Percentiles rank a stretch among this genome's conserved stretches.
These are phyloP conservation scores for Kwoniella dejecticola DNA, from an alignment of 768 basidiomycete species.

Conservation along the genomic window DNA sequence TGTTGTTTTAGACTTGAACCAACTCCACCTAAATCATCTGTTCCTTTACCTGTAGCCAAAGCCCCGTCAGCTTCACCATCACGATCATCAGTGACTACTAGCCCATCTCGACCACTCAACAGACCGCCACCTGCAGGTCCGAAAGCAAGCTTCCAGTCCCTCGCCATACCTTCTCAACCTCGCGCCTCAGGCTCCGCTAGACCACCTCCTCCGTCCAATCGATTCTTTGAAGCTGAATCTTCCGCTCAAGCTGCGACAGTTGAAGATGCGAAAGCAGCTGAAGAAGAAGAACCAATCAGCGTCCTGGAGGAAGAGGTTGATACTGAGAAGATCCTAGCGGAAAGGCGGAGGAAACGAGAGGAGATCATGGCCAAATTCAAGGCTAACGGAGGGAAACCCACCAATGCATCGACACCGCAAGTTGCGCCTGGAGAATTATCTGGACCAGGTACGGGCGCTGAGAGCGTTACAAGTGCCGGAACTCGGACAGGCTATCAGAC, in stretches of 20 bases:
- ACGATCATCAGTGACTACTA: not conserved
- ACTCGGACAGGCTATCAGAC: slow-evolving; percentile 33
- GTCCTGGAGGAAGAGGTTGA: slow-evolving; percentile 40
- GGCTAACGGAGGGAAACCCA: slow-evolving; percentile 41
- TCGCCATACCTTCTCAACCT: slow-evolving; percentile 20
- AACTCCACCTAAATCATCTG: slow-evolving; percentile 29
- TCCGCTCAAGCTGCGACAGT: slow-evolving; percentile 8
- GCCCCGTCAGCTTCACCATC: not conserved
- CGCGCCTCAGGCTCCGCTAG: slow-evolving; percentile 6
- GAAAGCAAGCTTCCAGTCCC: slow-evolving; percentile 58
- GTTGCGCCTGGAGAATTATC: slow-evolving; percentile 6
- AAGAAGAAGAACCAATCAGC: slow-evolving; percentile 30
- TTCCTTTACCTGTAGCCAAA: slow-evolving; percentile 17
- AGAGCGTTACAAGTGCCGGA: slow-evolving; percentile 41
- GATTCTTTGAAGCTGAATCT: slow-evolving; percentile 24
- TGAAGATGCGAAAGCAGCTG: slow-evolving; percentile 16
- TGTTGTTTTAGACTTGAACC: slow-evolving; percentile 32
- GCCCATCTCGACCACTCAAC: slow-evolving; percentile 28
- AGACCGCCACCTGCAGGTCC: slow-evolving; percentile 55
- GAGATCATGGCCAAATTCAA: slow-evolving; percentile 54
- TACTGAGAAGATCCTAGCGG: slow-evolving; percentile 48
- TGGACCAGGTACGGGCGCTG: slow-evolving; percentile 31
- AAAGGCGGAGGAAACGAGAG: slow-evolving; percentile 47
- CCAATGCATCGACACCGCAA: slow-evolving; percentile 14
- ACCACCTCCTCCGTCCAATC: slow-evolving; percentile 17